Base-by-base conservation (phyloP, 805 yeast species). In the Ogataea sp. region DNA sequence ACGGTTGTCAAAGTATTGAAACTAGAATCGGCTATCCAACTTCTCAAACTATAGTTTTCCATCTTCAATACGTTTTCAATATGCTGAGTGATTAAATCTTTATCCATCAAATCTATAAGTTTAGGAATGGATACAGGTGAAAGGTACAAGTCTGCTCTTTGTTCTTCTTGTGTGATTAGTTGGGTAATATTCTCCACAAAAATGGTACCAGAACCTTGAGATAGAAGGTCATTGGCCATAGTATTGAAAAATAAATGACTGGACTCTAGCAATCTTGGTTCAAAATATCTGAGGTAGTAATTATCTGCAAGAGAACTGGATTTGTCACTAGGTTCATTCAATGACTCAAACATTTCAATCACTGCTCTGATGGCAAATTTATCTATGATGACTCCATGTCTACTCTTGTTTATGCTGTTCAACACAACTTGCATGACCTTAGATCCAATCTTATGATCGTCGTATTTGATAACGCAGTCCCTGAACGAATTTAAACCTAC, bases 401-500 rank as follows among this genome's bases (percentile, higher is more conserved):
- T 61, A 47, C 73, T 75, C 32, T 68, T 65, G 13, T 73, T 66
- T 34, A 83, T 71, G 46, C 80, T 81, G 7, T 65, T 65, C 16
- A 82, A 59, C 2, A 83, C 56, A 9, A 73, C 64, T 4, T 60
- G 52, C 36, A 75, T 71, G 39, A 83, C 56, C 25, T 62, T 59
- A 4, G 54, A 45, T 1, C 86, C 86, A 14, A 85, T 64, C 32
- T 65, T 64, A 39, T 69, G 64, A 36, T 68, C 52, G 27, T 75
- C 62, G 36, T 64, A 61, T 43, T 72, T 70, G 27, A 88, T 59
- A 6, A 87, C 67, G 20, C 67, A 62, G 29, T 75, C 79, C 43
- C 82, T 72, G 55, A 86, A 88, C 8, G 79, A 56, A 25, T 70
- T 71, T 20, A 87, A 65, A 0, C 95, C 94, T 36, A 80, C 67